phyloP scores from a whole-genome alignment of 108 stramenopile genomes.

The Nitzschia putrida region DNA sequence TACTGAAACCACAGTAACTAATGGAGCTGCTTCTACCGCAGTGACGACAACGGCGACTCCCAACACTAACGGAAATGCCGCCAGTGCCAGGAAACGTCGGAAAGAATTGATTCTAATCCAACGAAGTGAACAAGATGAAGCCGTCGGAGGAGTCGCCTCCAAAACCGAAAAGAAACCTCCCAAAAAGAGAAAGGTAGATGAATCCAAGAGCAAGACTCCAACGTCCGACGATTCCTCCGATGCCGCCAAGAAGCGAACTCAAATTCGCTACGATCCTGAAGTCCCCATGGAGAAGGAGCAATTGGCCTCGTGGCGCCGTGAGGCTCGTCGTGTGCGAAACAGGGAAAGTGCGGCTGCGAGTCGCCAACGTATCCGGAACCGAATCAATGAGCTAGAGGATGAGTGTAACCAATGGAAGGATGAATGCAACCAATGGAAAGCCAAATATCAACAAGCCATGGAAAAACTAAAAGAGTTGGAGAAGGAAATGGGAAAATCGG shows the following conservation, averaged over 20 bases:
- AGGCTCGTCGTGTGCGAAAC: constrained; percentile 81
- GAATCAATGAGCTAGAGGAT: constrained; percentile 76
- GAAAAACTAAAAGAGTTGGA: constrained; percentile 50
- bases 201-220: neutral
- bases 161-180: constrained; percentile 42
- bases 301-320: constrained; percentile 76
- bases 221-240: too few species aligned
- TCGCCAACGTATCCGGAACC: constrained; percentile 73
- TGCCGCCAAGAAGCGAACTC: constrained; percentile 51
- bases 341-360: constrained; percentile 83
- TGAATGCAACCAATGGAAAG: too few species aligned
- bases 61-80: constrained; percentile 32
- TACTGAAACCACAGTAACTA: neutral
- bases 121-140: constrained; percentile 30
- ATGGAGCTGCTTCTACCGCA: neutral
- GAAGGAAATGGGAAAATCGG: too few species aligned
- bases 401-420: constrained; percentile 78
- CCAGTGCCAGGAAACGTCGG: constrained; percentile 54
- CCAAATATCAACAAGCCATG: constrained; percentile 70
- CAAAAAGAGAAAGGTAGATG: constrained; percentile 46
- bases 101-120: constrained; percentile 62
- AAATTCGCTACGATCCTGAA: constrained; percentile 83
- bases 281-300: constrained; percentile 85
- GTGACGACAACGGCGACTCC: neutral
- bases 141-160: constrained; percentile 4